phyloP scores from a whole-genome alignment of 1,284 basidiomycete genomes.

The Inonotus obliquus region DNA sequence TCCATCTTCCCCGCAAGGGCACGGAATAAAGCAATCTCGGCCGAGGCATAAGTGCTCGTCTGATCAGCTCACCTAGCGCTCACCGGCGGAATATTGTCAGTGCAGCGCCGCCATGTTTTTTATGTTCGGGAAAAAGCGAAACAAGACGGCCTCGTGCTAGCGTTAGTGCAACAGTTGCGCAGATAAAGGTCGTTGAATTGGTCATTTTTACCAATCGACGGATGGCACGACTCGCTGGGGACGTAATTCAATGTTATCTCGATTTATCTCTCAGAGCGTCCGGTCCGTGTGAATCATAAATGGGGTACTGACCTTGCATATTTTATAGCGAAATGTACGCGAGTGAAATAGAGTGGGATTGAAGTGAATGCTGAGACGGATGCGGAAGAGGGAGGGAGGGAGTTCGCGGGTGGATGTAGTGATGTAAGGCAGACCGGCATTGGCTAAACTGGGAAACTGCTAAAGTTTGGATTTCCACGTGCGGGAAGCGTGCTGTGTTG shows the following conservation, averaged over 20 bases:
- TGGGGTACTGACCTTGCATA: neutral
- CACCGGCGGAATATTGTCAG: neutral
- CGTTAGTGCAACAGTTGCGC: neutral
- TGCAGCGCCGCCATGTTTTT: neutral
- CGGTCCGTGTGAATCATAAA: neutral
- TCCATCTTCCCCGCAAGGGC: too few species aligned
- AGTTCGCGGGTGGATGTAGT: neutral
- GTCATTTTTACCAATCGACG: neutral
- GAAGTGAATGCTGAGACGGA: too few species aligned
- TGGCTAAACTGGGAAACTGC: neutral
- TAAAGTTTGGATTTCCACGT: neutral
- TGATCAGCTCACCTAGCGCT: neutral
- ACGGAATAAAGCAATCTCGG: neutral
- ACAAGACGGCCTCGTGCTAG: neutral
- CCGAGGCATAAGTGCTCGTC: neutral
- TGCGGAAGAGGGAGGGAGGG: too few species aligned
- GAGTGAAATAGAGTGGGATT: too few species aligned
- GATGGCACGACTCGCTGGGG: neutral
- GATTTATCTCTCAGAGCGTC: neutral
- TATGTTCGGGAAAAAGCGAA: constrained; percentile 1
- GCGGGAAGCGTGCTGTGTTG: constrained; percentile 1
- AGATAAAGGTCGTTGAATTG: neutral
- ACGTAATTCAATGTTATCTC: neutral
- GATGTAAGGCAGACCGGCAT: neutral
- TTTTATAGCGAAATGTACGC: too few species aligned